Conservation (phyloP, 2,329 filamentous ascomycete genomes). For the Colletotrichum filicis region DNA sequence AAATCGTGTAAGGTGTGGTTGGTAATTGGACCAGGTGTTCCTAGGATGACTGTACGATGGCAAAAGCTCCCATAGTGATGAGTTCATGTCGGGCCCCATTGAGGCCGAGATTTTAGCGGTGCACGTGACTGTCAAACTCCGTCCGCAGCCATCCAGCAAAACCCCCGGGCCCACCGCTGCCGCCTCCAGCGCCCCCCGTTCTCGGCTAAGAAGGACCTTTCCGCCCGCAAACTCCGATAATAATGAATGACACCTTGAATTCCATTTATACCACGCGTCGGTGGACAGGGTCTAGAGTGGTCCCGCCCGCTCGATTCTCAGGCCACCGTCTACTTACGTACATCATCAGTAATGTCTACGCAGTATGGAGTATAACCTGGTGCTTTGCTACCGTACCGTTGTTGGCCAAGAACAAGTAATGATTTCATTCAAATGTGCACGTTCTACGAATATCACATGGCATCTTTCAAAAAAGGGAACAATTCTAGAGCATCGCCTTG, state of each 20-base stretch:
- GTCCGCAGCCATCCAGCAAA: background rate
- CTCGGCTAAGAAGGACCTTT: conserved; percentile 13
- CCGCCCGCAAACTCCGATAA: conserved; percentile 29
- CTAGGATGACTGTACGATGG: conserved; percentile 29
- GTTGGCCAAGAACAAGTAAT: background rate
- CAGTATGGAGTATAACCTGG: too few relatives aligned
- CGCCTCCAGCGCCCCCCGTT: background rate
- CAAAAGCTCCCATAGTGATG: conserved; percentile 32
- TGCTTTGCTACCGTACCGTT: background rate
- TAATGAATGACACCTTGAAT: conserved; percentile 14
- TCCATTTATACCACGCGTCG: background rate
- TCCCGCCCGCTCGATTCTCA: background rate
- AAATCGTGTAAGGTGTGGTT: conserved; percentile 18
- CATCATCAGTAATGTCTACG: background rate
- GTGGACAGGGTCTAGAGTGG: background rate
- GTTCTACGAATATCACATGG: background rate
- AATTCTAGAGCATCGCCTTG: background rate
- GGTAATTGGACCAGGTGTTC: conserved; percentile 14
- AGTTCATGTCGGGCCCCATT: conserved; percentile 26
- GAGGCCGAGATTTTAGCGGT: conserved; percentile 26
- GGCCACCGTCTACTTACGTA: background rate
- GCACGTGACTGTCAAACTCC: conserved; percentile 30
- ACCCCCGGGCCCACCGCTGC: background rate
- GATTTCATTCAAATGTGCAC: background rate
- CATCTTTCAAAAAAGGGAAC: too few relatives aligned